These are phyloP conservation scores for Microdochium bolleyi DNA, from an alignment of 2,329 filamentous ascomycete genomes.

Conservation along the genomic window DNA sequence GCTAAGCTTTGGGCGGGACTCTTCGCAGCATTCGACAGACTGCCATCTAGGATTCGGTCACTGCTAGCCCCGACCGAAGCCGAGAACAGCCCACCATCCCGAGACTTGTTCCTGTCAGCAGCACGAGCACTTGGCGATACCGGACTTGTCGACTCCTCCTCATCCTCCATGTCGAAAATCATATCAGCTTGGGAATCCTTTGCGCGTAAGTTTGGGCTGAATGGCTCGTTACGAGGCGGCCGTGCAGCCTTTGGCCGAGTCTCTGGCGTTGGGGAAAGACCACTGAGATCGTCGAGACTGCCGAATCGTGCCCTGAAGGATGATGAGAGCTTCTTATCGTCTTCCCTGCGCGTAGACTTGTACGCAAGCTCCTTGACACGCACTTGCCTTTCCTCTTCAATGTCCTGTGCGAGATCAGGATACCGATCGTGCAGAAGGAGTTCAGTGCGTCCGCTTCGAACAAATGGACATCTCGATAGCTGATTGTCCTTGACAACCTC, in stretches of 20 bases:
- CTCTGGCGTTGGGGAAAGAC: constrained; percentile 32
- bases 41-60: too few relatives aligned
- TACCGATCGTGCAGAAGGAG: constrained; percentile 55
- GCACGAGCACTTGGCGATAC: constrained; percentile 15
- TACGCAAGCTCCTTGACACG: constrained; percentile 73
- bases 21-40: neutral
- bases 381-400: constrained; percentile 60
- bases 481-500: constrained; percentile 76
- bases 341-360: constrained; percentile 52
- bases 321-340: constrained; percentile 53
- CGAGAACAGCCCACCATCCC: neutral
- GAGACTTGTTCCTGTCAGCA: constrained; percentile 1
- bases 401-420: constrained; percentile 53
- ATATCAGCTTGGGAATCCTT: constrained; percentile 66
- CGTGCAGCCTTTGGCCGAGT: constrained; percentile 38
- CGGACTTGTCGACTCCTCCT: constrained; percentile 33
- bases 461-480: constrained; percentile 66
- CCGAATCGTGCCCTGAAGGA: constrained; percentile 54
- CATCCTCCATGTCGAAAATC: constrained; percentile 93
- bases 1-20: neutral
- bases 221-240: constrained; percentile 41
- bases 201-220: constrained; percentile 60
- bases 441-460: constrained; percentile 67
- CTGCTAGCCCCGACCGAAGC: neutral
- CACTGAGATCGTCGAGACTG: constrained; percentile 54